Conservation (phyloP, 1,284 basidiomycete genomes). For the Vanrija humicola region DNA sequence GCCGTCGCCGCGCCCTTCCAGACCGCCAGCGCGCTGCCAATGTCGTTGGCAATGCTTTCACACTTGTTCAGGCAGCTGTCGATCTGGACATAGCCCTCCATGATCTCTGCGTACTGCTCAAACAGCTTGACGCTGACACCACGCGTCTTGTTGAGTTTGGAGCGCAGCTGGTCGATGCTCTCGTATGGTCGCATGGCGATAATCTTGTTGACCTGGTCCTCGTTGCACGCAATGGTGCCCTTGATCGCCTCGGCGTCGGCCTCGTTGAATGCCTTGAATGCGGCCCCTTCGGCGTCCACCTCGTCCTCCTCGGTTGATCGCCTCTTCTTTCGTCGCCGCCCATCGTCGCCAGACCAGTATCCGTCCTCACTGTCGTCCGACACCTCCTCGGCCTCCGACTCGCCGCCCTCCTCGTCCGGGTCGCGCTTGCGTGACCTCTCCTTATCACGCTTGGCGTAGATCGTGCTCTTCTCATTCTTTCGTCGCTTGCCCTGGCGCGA, state of each 20-base stretch:
- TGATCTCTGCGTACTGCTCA: conserved; percentile 82
- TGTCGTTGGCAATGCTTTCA: conserved; percentile 69
- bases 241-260: conserved; percentile 69
- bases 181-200: conserved; percentile 75
- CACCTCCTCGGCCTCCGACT: conserved; percentile 35
- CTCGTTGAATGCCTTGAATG: conserved; percentile 82
- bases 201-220: conserved; percentile 76
- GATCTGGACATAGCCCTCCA: conserved; percentile 84
- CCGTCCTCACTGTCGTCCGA: conserved; percentile 34
- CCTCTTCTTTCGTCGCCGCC: conserved; percentile 17
- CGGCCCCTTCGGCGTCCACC: conserved; percentile 52
- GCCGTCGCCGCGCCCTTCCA: conserved; percentile 60
- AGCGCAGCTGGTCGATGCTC: conserved; percentile 70
- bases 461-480: conserved; percentile 44
- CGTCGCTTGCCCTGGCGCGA: conserved; percentile 18
- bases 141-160: conserved; percentile 80
- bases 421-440: conserved; percentile 39
- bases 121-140: conserved; percentile 88
- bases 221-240: conserved; percentile 82
- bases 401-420: conserved; percentile 55
- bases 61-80: conserved; percentile 85
- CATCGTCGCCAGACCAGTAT: conserved; percentile 38
- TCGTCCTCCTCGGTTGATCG: conserved; percentile 31
- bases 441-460: conserved; percentile 46
- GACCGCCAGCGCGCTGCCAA: conserved; percentile 63